These are phyloP conservation scores for Tulasnella calospora DNA, from an alignment of 768 basidiomycete genomes.

Conservation along the genomic window DNA sequence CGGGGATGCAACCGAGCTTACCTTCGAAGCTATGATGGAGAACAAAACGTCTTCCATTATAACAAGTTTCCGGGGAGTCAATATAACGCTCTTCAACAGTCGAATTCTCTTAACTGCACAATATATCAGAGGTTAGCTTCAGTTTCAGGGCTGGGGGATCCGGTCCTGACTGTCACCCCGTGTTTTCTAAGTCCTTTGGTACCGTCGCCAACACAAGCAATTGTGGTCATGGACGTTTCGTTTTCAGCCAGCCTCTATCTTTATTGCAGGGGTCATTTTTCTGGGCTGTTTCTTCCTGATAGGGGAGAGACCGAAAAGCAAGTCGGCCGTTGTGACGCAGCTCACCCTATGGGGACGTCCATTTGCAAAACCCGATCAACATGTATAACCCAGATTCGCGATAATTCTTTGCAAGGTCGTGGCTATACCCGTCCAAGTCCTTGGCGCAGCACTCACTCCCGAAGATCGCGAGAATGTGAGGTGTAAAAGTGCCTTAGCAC, in stretches of 20 bases:
- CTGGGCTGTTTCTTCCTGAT: neutral
- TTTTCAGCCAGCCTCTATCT: neutral
- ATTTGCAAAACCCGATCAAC: neutral
- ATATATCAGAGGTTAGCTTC: neutral
- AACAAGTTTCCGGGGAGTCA: neutral
- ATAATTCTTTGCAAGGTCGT: neutral
- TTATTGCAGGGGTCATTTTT: neutral
- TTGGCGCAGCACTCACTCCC: neutral
- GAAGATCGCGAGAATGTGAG: neutral
- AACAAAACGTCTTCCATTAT: neutral
- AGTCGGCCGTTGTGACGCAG: neutral
- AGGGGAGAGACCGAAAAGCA: neutral
- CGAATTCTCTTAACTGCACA: neutral
- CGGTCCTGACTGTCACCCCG: neutral
- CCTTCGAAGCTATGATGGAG: neutral
- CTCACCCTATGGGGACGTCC: neutral
- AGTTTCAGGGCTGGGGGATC: neutral
- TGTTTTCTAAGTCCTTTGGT: neutral
- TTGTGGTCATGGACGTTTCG: neutral
- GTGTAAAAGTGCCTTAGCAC: neutral
- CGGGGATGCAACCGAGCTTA: neutral
- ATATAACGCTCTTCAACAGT: neutral
- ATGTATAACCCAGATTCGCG: neutral
- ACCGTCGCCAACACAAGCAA: neutral
- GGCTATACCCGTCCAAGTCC: neutral